Conservation (phyloP, 192 early-diverging fungal species). For the Rhizophagus clarus region DNA sequence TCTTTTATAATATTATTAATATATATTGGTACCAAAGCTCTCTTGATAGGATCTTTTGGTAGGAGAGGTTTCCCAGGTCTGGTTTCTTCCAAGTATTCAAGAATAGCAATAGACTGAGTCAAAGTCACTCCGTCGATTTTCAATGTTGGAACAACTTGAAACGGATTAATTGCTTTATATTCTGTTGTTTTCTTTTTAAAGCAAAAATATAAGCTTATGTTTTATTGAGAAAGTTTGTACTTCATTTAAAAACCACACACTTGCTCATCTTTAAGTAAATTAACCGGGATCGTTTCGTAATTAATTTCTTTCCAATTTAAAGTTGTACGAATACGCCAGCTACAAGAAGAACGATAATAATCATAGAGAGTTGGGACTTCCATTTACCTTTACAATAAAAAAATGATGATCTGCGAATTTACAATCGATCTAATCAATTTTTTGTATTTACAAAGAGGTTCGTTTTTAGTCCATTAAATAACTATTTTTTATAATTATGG, state of each 20-base stretch:
- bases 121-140: constrained; percentile 57
- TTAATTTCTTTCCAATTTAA: constrained; percentile 76
- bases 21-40: constrained; percentile 54
- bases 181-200: constrained; percentile 45
- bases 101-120: constrained; percentile 75
- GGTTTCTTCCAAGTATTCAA: constrained; percentile 89
- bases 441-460: no score
- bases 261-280: constrained; percentile 79
- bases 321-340: constrained; percentile 75
- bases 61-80: constrained; percentile 68
- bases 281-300: constrained; percentile 65
- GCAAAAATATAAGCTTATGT: neutral
- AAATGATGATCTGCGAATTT: no score
- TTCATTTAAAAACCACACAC: constrained; percentile 30
- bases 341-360: constrained; percentile 78
- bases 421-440: no score
- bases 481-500: no score
- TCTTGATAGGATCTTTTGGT: constrained; percentile 66
- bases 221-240: neutral
- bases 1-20: neutral
- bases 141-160: constrained; percentile 68
- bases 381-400: neutral
- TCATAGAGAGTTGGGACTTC: constrained; percentile 64
- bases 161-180: constrained; percentile 70
- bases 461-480: no score